These are phyloP conservation scores for Pseudopyricularia javanii DNA, from an alignment of 2,329 filamentous ascomycete genomes.

Conservation along the genomic window DNA sequence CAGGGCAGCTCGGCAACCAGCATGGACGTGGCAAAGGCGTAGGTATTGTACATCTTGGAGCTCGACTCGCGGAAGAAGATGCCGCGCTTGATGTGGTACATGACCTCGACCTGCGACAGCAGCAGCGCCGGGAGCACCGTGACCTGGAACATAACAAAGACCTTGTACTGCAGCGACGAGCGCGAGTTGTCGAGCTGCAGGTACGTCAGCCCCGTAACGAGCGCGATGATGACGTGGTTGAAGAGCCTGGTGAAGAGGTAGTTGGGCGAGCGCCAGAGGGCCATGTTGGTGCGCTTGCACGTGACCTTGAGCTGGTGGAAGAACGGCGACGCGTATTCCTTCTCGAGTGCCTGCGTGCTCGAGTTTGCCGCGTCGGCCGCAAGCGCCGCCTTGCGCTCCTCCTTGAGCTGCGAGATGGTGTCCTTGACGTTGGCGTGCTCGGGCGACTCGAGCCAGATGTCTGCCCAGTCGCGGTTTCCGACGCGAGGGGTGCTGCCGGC, in stretches of 20 bases:
- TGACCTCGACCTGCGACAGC: slow-evolving; percentile 71
- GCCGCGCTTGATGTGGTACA: slow-evolving; percentile 67
- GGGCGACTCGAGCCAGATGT: slow-evolving; percentile 63
- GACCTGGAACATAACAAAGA: slow-evolving; percentile 86
- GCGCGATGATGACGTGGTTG: slow-evolving; percentile 67
- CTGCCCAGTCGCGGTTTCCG: slow-evolving; percentile 66
- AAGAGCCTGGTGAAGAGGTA: slow-evolving; percentile 83
- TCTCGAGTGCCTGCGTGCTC: slow-evolving; percentile 36
- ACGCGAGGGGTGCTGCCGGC: slow-evolving; percentile 62
- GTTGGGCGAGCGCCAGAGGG: slow-evolving; percentile 78
- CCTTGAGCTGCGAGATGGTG: slow-evolving; percentile 55
- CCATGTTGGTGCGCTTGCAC: slow-evolving; percentile 57
- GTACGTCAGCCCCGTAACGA: slow-evolving; percentile 71
- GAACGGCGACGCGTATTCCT: slow-evolving; percentile 73
- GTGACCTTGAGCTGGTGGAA: slow-evolving; percentile 70
- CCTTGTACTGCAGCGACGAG: slow-evolving; percentile 66
- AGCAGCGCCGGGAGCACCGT: slow-evolving; percentile 76
- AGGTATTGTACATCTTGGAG: slow-evolving; percentile 73
- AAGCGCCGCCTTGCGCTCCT: slow-evolving; percentile 33
- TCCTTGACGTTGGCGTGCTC: slow-evolving; percentile 57
- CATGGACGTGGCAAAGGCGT: slow-evolving; percentile 67
- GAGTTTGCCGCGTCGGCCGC: slow-evolving; percentile 26
- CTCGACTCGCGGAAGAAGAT: slow-evolving; percentile 80
- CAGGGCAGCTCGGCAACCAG: slow-evolving; percentile 80
- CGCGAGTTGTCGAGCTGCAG: slow-evolving; percentile 66